Evolutionary conservation across 2,329 filamentous ascomycete species (phyloP).

Genomic region (Hypoxylon sp.): DNA sequence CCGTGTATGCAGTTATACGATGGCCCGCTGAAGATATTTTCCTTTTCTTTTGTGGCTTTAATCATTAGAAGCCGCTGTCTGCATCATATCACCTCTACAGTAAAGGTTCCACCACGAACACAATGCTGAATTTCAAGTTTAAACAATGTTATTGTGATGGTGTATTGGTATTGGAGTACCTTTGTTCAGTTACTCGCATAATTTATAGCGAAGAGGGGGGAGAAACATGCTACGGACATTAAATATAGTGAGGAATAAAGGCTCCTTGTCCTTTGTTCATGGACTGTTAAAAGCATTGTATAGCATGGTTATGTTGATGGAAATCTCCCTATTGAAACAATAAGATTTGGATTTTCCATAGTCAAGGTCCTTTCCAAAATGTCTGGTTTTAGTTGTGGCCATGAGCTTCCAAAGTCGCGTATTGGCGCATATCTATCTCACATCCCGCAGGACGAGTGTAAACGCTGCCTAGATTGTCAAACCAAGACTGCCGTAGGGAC

Average conservation of each 20-base stretch:
- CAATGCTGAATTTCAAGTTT: neutral
- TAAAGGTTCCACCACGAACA: neutral
- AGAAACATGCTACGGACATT: neutral
- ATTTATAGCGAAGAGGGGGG: neutral
- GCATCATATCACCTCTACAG: neutral
- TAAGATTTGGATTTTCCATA: neutral
- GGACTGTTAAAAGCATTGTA: neutral
- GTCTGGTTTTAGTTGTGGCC: conserved; percentile 33
- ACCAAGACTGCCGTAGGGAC: conserved; percentile 10
- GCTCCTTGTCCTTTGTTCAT: neutral
- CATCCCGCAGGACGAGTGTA: conserved; percentile 23
- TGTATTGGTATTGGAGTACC: neutral
- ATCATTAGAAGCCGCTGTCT: neutral
- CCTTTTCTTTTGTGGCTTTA: too few relatives aligned
- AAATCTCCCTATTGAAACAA: neutral
- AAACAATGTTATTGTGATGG: neutral
- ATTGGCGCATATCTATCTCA: conserved; percentile 32
- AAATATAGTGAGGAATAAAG: conserved; percentile 1
- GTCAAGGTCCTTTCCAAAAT: conserved; percentile 14
- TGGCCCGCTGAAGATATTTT: too few relatives aligned
- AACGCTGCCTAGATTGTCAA: conserved; percentile 36
- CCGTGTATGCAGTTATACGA: too few relatives aligned
- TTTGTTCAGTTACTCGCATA: neutral
- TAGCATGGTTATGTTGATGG: neutral
- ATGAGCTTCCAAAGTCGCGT: conserved; percentile 31